These are phyloP conservation scores for Rusavskia elegans DNA, from an alignment of 495 filamentous ascomycete genomes.

Conservation along the genomic window DNA sequence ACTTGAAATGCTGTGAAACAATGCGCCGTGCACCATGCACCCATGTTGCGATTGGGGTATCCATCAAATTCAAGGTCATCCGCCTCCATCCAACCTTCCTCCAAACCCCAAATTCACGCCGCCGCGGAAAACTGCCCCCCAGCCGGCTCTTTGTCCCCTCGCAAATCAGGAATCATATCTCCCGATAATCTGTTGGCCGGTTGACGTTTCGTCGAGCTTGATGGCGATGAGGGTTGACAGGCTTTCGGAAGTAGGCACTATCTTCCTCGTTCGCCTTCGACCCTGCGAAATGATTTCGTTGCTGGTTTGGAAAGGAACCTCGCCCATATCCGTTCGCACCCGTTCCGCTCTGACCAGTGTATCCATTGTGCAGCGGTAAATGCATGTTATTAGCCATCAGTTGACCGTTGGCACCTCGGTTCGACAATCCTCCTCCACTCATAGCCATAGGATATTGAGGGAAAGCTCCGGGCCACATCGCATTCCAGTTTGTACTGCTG, in stretches of 20 bases:
- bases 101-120: too few species aligned
- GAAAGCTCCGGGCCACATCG: slow-evolving; percentile 5
- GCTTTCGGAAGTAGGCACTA: slow-evolving; percentile 87
- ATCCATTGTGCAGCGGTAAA: slow-evolving; percentile 22
- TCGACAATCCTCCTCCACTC: background rate
- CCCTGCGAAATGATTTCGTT: slow-evolving; percentile 47
- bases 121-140: too few species aligned
- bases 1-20: too few species aligned
- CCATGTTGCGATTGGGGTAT: too few species aligned
- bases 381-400: slow-evolving; percentile 1
- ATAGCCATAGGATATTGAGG: slow-evolving; percentile 6
- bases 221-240: slow-evolving; percentile 87
- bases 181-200: slow-evolving; percentile 76
- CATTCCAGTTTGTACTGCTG: slow-evolving; percentile 8
- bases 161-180: slow-evolving; percentile 36
- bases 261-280: slow-evolving; percentile 62
- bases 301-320: slow-evolving; percentile 51
- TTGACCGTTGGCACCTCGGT: background rate
- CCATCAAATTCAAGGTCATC: too few species aligned
- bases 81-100: too few species aligned
- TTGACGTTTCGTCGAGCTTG: slow-evolving; percentile 61
- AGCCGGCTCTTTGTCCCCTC: background rate
- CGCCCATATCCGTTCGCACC: slow-evolving; percentile 10
- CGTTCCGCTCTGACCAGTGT: slow-evolving; percentile 14
- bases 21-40: too few species aligned